Conservation (phyloP, 2,329 filamentous ascomycete genomes). For the Alternaria ventricosa region DNA sequence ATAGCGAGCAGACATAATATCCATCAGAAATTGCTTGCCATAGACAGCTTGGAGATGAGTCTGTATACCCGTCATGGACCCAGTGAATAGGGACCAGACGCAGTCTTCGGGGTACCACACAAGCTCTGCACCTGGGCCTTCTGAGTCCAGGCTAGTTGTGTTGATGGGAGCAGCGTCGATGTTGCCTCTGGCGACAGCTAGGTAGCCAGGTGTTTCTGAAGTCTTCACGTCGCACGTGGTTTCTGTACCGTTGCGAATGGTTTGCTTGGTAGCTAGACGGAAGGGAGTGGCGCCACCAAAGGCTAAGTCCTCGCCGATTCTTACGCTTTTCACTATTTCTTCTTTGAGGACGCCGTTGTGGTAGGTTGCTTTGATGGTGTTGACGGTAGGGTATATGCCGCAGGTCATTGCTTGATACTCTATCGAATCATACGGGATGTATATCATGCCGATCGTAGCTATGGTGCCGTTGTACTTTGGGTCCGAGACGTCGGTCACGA, state of each 20-base stretch:
- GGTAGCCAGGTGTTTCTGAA: neutral
- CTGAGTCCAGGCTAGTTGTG: neutral
- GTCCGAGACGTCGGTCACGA: neutral
- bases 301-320: neutral
- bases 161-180: neutral
- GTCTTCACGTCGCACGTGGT: neutral
- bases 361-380: slow-evolving; percentile 7
- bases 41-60: neutral
- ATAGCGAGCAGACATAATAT: neutral
- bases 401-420: slow-evolving; percentile 1
- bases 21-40: neutral
- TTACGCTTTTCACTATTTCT: neutral
- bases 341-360: slow-evolving; percentile 3
- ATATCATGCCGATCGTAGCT: neutral
- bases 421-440: neutral
- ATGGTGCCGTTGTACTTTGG: neutral
- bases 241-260: neutral
- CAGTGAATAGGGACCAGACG: neutral
- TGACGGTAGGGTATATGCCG: slow-evolving; percentile 4
- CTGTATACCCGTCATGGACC: neutral
- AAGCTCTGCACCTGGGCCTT: neutral
- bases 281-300: neutral
- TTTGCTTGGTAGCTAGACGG: neutral
- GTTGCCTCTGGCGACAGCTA: neutral
- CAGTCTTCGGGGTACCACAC: neutral